Conservation (phyloP, 2,329 filamentous ascomycete genomes). For the Cordyceps cicadae region DNA sequence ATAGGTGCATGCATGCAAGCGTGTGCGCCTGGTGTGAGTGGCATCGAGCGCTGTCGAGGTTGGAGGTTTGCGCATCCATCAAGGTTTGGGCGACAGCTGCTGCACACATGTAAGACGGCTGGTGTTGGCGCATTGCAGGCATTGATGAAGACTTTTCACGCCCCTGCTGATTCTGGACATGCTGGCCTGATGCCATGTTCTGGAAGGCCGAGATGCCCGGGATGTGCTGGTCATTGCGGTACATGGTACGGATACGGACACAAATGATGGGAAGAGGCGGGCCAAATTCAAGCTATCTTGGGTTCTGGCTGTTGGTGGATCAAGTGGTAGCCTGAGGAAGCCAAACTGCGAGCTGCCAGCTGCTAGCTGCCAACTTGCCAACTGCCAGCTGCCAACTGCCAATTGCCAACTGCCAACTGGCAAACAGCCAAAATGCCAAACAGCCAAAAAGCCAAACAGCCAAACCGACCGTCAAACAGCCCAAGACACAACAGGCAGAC, state of each 20-base stretch:
- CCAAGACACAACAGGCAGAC: neutral
- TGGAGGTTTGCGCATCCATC: neutral
- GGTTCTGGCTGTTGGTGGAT: neutral
- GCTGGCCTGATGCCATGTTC: neutral
- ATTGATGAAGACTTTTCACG: neutral
- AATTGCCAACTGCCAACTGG: no score
- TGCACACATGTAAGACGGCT: neutral
- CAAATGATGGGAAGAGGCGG: neutral
- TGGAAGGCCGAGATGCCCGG: constrained; percentile 1
- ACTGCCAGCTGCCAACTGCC: no score
- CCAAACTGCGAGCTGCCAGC: no score
- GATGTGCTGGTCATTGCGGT: constrained; percentile 4
- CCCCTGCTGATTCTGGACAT: neutral
- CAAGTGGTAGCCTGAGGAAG: neutral
- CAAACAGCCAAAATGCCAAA: neutral
- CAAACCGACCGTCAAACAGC: no score
- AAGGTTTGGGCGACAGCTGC: neutral
- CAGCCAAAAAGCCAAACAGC: no score
- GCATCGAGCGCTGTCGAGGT: neutral
- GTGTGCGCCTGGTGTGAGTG: neutral
- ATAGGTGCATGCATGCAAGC: neutral
- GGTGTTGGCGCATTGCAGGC: neutral
- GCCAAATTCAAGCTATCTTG: neutral
- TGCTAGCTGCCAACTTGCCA: no score
- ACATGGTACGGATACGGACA: no score